Evolutionary conservation across 352 stramenopile species (phyloP), one percentile per base, ranked within the genome.

Genomic region (Phytophthora idaei): DNA sequence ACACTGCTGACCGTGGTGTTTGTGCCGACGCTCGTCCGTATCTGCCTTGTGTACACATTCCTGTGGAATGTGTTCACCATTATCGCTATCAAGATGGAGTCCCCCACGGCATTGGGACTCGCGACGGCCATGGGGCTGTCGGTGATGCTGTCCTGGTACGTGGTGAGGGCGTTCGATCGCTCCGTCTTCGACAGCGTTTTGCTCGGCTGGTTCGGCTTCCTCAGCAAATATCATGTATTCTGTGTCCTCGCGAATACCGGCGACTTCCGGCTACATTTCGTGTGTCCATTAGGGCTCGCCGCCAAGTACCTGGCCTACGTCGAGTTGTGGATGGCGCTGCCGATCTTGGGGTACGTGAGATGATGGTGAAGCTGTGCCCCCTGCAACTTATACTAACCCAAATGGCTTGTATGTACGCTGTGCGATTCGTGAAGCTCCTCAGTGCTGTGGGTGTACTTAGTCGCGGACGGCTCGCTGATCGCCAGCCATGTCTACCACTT

Each of bases 401-500:
- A 39, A 21, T 21, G 21, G 21, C 21, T 21, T 45, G 2, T 6
- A 37, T 46, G 6, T 36, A 6, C 31, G n/a, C 53, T 2, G 28
- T 50, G 21, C 17, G 10, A 28, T 36, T 36, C 8, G 11, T 27
- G 29, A 51, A 74, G 64, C 25, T 71, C 74, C 60, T 77, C 65
- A 9, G 65, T 60, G n/a, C 28, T 77, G 8, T 77, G 60, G 65
- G 70, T 74, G 37, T 72, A 69, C 41, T 57, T 74, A n/a, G 65
- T 77, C 27, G 60, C 69, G 47, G 70, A 61, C 52, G 61, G 66
- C 41, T 56, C 61, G 29, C 50, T 78, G 37, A 61, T 70, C 5
- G 71, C 67, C 17, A 78, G 74, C 67, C 61, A 73, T 58, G 37
- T 78, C 15, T 81, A 81, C 45, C 63, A 77, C 41, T 77, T 81